Evolutionary conservation across 2,329 filamentous ascomycete genomes (phyloP), one percentile per base, ranked within the genome.

Genomic region (Hirsutella minnesotensis): DNA sequence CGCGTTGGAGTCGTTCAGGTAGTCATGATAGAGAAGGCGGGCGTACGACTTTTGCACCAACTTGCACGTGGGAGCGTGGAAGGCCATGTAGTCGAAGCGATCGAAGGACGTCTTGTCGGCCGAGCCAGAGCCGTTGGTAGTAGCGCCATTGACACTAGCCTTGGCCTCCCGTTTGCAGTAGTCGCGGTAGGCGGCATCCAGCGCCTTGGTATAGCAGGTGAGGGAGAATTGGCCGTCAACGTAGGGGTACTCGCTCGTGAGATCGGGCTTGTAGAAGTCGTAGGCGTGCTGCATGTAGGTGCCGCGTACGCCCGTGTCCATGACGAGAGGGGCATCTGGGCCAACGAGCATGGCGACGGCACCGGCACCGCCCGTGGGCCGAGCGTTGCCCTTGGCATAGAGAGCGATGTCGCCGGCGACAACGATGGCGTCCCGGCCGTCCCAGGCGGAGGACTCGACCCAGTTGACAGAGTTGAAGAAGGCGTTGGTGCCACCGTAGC

Each of bases 211-310:
- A 68, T 90, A 90, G 75, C 85, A 90, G 64, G 70, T 82, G 61
- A 88, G 64, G 39, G 85, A 90, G 73, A 80, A 88, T 64, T 89
- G 84, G 47, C 85, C 85, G 56, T 90, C 85, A 45, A 90, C 85
- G 58, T 86, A 81, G 50, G 85, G 85, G 69, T 90, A 90, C 68
- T 90, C 85, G 75, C 81, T 86, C 57, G 84, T 84, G 52, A 90
- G 71, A 65, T 90, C 85, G 56, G 85, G 84, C 79, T 90, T 90
- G 79, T 87, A 90, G 64, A 90, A 90, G 65, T 90, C 85, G 65
- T 90, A 92, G 55, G 81, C 81, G 67, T 90, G 85, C 63, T 81
- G 73, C 79, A 89, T 82, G 71, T 86, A 87, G 55, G 73, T 81
- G 59, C 82, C 85, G 57, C 85, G 81, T 59, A 88, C 77, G 59